A percentile compares a stretch with the other conserved stretches of the same genome.
Conservation (phyloP, 805 yeast genomes). For the Kodamaea fukazawae region DNA sequence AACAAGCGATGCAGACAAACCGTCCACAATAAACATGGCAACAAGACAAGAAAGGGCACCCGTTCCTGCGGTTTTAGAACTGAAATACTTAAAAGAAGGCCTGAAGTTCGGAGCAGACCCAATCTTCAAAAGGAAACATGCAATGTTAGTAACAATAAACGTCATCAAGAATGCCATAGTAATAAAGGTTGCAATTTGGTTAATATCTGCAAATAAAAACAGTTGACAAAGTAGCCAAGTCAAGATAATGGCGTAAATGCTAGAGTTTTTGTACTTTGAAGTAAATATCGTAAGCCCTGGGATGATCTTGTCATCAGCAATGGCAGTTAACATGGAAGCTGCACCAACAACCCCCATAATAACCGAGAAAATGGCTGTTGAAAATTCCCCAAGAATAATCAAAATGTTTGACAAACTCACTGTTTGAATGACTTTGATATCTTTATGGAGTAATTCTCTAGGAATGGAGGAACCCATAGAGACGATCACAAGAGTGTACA, state of each 20-base stretch:
- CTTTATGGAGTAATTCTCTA: constrained; percentile 68
- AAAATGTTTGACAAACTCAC: constrained; percentile 66
- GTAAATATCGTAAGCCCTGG: constrained; percentile 68
- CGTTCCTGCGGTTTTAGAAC: constrained; percentile 70
- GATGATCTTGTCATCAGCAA: constrained; percentile 82
- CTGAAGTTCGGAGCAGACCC: constrained; percentile 98
- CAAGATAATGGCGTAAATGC: constrained; percentile 61
- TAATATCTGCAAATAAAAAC: constrained; percentile 85
- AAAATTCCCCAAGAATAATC: constrained; percentile 82
- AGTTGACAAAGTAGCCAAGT: constrained; percentile 84
- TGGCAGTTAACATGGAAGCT: constrained; percentile 85
- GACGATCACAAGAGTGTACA: constrained; percentile 77
- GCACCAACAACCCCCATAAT: constrained; percentile 97
- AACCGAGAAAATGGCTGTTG: constrained; percentile 88
- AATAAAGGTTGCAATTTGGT: constrained; percentile 89
- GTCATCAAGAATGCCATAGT: constrained; percentile 98
- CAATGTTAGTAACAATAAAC: constrained; percentile 87
- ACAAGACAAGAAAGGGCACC: constrained; percentile 69
- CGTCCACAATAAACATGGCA: constrained; percentile 96
- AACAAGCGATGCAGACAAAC: constrained; percentile 77
- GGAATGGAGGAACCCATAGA: constrained; percentile 81
- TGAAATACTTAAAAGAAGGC: constrained; percentile 90
- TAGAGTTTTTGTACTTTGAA: constrained; percentile 47
- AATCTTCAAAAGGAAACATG: constrained; percentile 82
- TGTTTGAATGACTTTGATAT: constrained; percentile 83